These are phyloP conservation scores for Aspergillus clavatus DNA, from an alignment of 2,329 filamentous ascomycete genomes.

Conservation along the genomic window DNA sequence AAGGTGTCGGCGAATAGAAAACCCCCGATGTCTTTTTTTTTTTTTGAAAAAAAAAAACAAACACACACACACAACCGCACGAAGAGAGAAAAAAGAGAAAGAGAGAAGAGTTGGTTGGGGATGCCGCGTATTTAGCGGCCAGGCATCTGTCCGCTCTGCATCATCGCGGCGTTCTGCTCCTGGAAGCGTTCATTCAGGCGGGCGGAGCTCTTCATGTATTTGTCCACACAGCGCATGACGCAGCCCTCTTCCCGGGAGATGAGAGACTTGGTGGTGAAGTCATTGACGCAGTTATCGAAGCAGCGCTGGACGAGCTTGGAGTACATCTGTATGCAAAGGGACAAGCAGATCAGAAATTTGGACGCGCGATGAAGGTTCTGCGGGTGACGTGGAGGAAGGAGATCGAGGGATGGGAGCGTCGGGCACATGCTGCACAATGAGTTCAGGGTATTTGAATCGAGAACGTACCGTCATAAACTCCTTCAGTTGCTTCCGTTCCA, in stretches of 20 bases:
- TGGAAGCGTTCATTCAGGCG: conserved; percentile 88
- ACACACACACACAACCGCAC: not conserved
- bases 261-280: conserved; percentile 97
- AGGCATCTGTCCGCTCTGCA: conserved; percentile 53
- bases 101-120: no score
- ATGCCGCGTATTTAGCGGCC: conserved; percentile 33
- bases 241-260: conserved; percentile 84
- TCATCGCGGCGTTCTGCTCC: conserved; percentile 65
- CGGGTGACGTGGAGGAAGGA: not conserved
- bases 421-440: not conserved
- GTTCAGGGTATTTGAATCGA: conserved; percentile 7
- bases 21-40: not conserved
- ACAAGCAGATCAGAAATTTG: not conserved
- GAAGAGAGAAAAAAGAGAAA: conserved; percentile 2
- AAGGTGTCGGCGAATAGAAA: not conserved
- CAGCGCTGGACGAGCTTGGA: conserved; percentile 60
- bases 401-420: conserved; percentile 1
- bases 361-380: not conserved
- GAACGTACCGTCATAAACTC: conserved; percentile 90
- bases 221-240: conserved; percentile 90
- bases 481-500: conserved; percentile 98
- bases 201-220: conserved; percentile 88
- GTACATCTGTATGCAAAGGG: conserved; percentile 52
- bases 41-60: no score
- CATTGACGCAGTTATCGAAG: conserved; percentile 95